Evolutionary conservation across 2,329 filamentous ascomycete species (phyloP), one percentile per base, ranked within the genome.

Genomic region (Incumbomyces delicatus): DNA sequence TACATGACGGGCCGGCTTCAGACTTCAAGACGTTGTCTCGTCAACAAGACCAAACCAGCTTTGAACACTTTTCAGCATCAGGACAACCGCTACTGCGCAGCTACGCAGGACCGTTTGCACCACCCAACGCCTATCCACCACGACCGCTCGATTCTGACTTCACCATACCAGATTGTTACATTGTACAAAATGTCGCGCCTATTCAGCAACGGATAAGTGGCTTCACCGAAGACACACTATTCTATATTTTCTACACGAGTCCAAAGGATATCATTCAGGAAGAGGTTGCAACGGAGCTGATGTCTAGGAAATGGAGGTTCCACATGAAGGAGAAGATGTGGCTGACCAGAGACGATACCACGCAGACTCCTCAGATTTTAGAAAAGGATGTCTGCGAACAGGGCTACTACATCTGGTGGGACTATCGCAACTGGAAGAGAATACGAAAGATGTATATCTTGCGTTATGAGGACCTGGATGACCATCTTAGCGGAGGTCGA

Each of bases 171-270:
- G 66, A 70, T 33, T 81, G 79, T 49, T 84, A 84, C 60, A 78
- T 71, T 10, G 80, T 84, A 8, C 75, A 73, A 47, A 84, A 83
- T 56, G 78, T 83, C 10, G 80, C 80, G 42, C 72, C 76, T 6
- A 65, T 83, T 16, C 71, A 76, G 46, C 68, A 70, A 40, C 76
- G 78, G 49, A 75, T 81, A 53, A 64, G 69, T 2, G 74, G 73
- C 46, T 80, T 81, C 61, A 74, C 70, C 35, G 72, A 78, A 53
- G 80, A 84, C 60, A 83, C 80, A 0, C 67, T 84, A 3, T 81
- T 84, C 60, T 80, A 78, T 58, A 81, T 83, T 50, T 84, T 84
- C 69, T 84, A 83, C 64, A 79, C 77, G 52, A 76, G 78, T 66
- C 78, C 80, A 12, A 69, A 77, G 49, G 79, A 83, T 57, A 73